Percentiles rank a stretch among this genome's conserved stretches.
These are phyloP conservation scores for Petunia hybrid DNA, from an alignment of 305 asterid genomes.

Conservation along the genomic window DNA sequence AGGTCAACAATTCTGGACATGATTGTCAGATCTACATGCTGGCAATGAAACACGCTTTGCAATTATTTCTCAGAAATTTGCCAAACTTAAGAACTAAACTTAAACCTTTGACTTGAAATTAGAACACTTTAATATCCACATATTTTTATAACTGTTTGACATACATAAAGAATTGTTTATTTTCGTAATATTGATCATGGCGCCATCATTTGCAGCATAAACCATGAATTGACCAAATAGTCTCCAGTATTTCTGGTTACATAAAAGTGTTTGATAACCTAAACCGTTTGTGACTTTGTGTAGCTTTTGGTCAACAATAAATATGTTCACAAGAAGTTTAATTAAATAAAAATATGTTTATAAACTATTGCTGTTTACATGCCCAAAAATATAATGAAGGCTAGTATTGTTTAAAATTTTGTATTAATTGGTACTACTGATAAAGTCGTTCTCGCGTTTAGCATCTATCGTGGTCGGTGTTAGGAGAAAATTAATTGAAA, in stretches of 20 bases:
- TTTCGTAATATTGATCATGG: too few relatives aligned
- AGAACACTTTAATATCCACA: too few relatives aligned
- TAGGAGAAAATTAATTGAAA: background rate
- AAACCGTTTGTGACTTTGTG: too few relatives aligned
- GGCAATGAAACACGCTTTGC: background rate
- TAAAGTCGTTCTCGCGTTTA: background rate
- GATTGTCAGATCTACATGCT: conserved; percentile 24
- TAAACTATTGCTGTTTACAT: background rate
- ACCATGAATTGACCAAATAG: background rate
- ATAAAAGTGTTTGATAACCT: too few relatives aligned
- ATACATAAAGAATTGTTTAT: too few relatives aligned
- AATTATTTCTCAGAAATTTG: background rate
- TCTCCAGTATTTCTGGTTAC: background rate
- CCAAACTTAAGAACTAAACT: too few relatives aligned
- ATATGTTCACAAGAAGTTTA: background rate
- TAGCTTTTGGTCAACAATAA: background rate
- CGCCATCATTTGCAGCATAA: background rate
- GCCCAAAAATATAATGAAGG: background rate
- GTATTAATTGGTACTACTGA: background rate
- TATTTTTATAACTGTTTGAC: too few relatives aligned
- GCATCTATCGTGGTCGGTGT: conserved; percentile 2
- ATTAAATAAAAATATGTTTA: background rate
- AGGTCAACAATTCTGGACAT: background rate
- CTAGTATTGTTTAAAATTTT: background rate
- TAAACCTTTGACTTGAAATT: background rate